phyloP scores from a whole-genome alignment of 2,329 filamentous ascomycete genomes.

The Trichoderma gracile region DNA sequence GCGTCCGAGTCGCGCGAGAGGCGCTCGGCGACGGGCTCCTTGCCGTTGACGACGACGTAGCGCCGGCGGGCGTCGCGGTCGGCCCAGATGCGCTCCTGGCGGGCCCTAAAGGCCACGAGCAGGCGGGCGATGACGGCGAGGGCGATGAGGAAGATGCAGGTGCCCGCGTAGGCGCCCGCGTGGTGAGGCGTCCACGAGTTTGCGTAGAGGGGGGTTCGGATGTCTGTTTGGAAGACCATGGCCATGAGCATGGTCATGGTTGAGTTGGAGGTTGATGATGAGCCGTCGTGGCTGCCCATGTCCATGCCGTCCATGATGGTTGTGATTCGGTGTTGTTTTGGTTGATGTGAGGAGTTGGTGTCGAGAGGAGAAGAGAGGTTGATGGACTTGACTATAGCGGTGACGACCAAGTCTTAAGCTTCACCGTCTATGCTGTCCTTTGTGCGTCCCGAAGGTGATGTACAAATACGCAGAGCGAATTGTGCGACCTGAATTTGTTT shows the following conservation, averaged over 20 bases:
- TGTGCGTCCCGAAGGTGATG: neutral
- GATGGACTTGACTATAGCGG: too few relatives aligned
- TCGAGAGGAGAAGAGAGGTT: neutral
- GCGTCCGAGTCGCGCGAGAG: slow-evolving; percentile 60
- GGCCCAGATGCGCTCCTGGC: slow-evolving; percentile 64
- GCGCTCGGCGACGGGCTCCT: slow-evolving; percentile 59
- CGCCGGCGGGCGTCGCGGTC: slow-evolving; percentile 71
- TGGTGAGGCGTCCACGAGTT: slow-evolving; percentile 70
- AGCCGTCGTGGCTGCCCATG: slow-evolving; percentile 22
- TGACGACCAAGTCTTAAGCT: too few relatives aligned
- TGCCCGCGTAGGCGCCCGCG: slow-evolving; percentile 76
- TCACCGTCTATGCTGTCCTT: neutral
- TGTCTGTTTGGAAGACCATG: slow-evolving; percentile 62
- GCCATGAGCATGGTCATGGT: slow-evolving; percentile 41
- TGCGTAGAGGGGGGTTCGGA: slow-evolving; percentile 57
- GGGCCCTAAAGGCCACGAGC: slow-evolving; percentile 71
- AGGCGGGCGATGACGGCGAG: slow-evolving; percentile 70
- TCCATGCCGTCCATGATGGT: slow-evolving; percentile 27
- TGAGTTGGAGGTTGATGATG: slow-evolving; percentile 21
- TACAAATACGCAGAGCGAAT: neutral
- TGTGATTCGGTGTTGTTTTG: neutral
- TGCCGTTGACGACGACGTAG: slow-evolving; percentile 73
- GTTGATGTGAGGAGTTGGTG: neutral
- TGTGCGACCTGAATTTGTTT: neutral
- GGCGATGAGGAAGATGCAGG: slow-evolving; percentile 85